Percentiles rank a stretch among this genome's conserved stretches.
phyloP scores from a whole-genome alignment of 2,329 filamentous ascomycete species.

The Exophiala sp. region DNA sequence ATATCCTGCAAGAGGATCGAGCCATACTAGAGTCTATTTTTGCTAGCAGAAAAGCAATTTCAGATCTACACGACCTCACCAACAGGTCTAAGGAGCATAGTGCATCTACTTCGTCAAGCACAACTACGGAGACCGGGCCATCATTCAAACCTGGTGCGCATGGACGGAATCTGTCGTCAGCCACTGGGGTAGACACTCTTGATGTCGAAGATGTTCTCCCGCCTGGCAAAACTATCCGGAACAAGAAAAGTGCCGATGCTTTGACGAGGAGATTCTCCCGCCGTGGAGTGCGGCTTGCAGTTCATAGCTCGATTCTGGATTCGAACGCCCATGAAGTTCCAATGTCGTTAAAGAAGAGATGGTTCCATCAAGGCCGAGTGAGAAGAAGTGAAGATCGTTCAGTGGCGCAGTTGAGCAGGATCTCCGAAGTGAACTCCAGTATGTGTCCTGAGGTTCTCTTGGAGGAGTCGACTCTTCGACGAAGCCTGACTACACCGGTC shows the following conservation, averaged over 20 bases:
- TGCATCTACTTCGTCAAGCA: slow-evolving; percentile 7
- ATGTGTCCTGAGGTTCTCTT: slow-evolving; percentile 1
- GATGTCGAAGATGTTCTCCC: slow-evolving; percentile 25
- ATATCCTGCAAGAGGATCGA: slow-evolving; percentile 26
- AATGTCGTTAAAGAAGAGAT: slow-evolving; percentile 25
- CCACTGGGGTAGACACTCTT: slow-evolving; percentile 24
- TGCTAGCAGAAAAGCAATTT: slow-evolving; percentile 25
- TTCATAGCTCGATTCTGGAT: slow-evolving; percentile 28
- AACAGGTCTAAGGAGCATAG: slow-evolving; percentile 14
- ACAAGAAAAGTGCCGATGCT: slow-evolving; percentile 9
- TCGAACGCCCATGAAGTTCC: slow-evolving; percentile 24
- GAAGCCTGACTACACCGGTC: slow-evolving; percentile 1
- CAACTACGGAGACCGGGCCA: slow-evolving; percentile 3
- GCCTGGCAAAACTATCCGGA: background rate
- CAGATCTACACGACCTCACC: slow-evolving; percentile 18
- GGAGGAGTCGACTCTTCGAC: background rate
- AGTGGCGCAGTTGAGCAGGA: slow-evolving; percentile 22
- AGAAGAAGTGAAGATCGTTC: slow-evolving; percentile 9
- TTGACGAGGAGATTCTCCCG: slow-evolving; percentile 22
- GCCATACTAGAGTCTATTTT: slow-evolving; percentile 27
- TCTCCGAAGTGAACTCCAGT: slow-evolving; percentile 23
- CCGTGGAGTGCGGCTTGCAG: slow-evolving; percentile 25
- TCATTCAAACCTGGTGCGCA: slow-evolving; percentile 23
- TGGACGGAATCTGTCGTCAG: slow-evolving; percentile 22
- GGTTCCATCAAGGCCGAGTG: slow-evolving; percentile 21